Evolutionary conservation across 23 red algal genomes (phyloP).

Genomic region (Gracilaria vermiculophylla): DNA sequence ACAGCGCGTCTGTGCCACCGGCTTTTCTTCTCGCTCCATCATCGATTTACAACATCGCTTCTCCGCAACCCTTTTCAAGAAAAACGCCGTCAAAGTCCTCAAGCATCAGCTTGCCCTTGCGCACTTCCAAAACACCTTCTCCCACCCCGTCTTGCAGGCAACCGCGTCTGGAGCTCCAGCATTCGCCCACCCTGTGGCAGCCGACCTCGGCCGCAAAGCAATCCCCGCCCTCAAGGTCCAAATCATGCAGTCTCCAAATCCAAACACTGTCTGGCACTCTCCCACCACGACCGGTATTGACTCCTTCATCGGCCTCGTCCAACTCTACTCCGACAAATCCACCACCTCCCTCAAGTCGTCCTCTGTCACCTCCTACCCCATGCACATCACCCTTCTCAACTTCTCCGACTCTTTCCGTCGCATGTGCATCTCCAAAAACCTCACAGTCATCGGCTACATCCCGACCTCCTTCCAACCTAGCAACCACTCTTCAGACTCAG

Average conservation of each 20-base stretch:
- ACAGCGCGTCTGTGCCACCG: not conserved
- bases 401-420: not conserved
- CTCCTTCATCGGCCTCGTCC: not conserved
- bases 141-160: not conserved
- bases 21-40: no score
- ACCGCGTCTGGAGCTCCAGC: not conserved
- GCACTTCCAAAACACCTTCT: not conserved
- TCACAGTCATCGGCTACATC: not conserved
- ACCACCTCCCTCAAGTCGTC: not conserved
- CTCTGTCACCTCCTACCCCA: not conserved
- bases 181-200: not conserved
- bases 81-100: no score
- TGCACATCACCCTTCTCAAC: not conserved
- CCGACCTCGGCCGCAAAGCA: not conserved
- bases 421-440: not conserved
- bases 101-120: no score
- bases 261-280: not conserved
- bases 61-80: no score
- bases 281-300: not conserved
- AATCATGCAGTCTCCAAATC: not conserved
- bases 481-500: not conserved
- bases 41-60: no score
- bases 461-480: not conserved
- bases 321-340: not conserved
- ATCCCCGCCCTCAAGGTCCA: not conserved